Evolutionary conservation across 169 alveolate species (phyloP).

Genomic region (Fabrea salina): DNA sequence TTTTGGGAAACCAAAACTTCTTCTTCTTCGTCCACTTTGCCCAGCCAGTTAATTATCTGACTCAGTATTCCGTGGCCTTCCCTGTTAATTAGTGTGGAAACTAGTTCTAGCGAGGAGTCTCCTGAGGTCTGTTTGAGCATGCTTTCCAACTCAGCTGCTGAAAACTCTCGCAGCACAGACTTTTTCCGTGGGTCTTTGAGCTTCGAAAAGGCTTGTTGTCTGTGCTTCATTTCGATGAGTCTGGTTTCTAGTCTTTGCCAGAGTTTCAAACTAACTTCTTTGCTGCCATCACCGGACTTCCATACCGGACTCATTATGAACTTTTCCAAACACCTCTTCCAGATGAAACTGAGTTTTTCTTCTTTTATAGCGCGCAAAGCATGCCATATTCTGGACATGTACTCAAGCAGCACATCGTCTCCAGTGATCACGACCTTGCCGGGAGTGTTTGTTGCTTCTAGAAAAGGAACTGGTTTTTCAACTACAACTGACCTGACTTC

Average conservation of each 20-base stretch:
- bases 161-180: constrained; percentile 1
- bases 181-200: constrained; percentile 12
- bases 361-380: constrained; percentile 6
- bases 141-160: constrained; percentile 4
- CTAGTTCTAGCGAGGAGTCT: neutral
- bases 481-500: neutral
- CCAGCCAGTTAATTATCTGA: constrained; percentile 23
- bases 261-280: neutral
- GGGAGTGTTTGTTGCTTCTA: neutral
- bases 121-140: constrained; percentile 13
- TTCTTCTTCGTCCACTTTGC: neutral
- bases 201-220: constrained; percentile 15
- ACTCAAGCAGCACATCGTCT: constrained; percentile 31
- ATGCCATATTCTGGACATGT: constrained; percentile 6
- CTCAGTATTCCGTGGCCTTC: constrained; percentile 23
- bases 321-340: constrained; percentile 16
- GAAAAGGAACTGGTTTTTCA: neutral
- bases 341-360: constrained; percentile 10
- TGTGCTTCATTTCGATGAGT: constrained; percentile 29
- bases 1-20: neutral
- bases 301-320: constrained; percentile 27
- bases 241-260: constrained; percentile 36
- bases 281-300: constrained; percentile 13
- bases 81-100: neutral
- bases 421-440: constrained; percentile 24